Evolutionary conservation across 2,329 filamentous ascomycete genomes (phyloP).

Genomic region (Fulvia fulva): DNA sequence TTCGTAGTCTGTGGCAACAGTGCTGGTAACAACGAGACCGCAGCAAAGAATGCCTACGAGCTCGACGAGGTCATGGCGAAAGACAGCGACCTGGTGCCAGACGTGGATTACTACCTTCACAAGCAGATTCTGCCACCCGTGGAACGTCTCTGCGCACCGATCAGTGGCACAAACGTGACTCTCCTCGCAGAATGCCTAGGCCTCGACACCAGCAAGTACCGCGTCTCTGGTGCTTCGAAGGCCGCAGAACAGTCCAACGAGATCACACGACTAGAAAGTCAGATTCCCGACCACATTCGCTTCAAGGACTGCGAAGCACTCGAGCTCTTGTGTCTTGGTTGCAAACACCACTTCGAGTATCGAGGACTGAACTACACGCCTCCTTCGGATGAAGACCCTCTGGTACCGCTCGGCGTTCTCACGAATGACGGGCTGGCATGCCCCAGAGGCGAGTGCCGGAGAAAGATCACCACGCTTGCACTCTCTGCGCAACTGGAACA

Average conservation of each 20-base stretch:
- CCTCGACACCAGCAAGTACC: constrained; percentile 84
- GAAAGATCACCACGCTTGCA: constrained; percentile 63
- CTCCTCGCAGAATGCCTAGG: constrained; percentile 90
- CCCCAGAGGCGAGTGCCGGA: constrained; percentile 58
- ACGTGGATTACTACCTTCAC: constrained; percentile 96
- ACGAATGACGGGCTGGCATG: constrained; percentile 74
- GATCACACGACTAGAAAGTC: constrained; percentile 87
- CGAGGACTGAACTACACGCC: constrained; percentile 62
- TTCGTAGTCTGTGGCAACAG: constrained; percentile 80
- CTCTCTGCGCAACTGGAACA: constrained; percentile 83
- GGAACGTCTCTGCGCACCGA: constrained; percentile 94
- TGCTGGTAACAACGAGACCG: constrained; percentile 60
- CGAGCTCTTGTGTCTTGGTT: constrained; percentile 73
- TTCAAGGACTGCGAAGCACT: constrained; percentile 79
- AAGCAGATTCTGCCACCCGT: constrained; percentile 99
- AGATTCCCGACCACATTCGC: constrained; percentile 85
- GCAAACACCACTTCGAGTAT: constrained; percentile 68
- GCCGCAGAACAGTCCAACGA: constrained; percentile 57
- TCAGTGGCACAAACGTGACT: constrained; percentile 84
- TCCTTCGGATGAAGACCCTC: constrained; percentile 25
- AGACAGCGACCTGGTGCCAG: constrained; percentile 71
- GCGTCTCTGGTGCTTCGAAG: constrained; percentile 56
- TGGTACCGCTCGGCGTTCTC: constrained; percentile 53
- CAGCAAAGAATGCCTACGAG: constrained; percentile 85
- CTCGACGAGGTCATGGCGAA: constrained; percentile 78